These are phyloP conservation scores for Peniophora sp. DNA, from an alignment of 1,284 basidiomycete genomes.

Conservation along the genomic window DNA sequence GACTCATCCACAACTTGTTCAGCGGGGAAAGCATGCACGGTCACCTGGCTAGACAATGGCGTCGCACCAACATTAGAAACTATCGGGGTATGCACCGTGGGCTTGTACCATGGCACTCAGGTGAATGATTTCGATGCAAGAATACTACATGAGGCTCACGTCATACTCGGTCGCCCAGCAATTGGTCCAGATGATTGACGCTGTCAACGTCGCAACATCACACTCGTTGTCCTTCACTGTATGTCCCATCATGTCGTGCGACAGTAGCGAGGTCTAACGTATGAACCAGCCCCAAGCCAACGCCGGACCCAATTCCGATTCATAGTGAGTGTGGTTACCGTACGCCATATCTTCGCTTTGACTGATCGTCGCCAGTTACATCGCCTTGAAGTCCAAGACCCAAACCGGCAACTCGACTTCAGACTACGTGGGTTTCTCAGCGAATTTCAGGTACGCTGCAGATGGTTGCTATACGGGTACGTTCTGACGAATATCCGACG, in stretches of 20 bases:
- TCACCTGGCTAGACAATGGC: constrained; percentile 60
- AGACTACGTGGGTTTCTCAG: constrained; percentile 40
- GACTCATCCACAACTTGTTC: constrained; percentile 31
- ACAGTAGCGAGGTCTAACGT: not conserved
- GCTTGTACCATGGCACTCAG: constrained; percentile 44
- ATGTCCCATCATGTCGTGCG: constrained; percentile 3
- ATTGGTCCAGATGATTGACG: constrained; percentile 40
- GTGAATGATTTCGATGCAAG: constrained; percentile 34
- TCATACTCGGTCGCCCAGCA: constrained; percentile 28
- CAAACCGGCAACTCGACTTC: constrained; percentile 26
- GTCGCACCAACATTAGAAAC: constrained; percentile 33
- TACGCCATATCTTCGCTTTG: not conserved
- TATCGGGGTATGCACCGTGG: constrained; percentile 44
- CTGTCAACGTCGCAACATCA: constrained; percentile 27
- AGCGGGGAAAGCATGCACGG: constrained; percentile 41
- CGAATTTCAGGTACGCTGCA: constrained; percentile 41
- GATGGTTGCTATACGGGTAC: not conserved
- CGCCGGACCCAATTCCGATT: constrained; percentile 45
- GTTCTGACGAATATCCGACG: not conserved
- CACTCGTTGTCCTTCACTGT: constrained; percentile 32
- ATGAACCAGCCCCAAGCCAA: constrained; percentile 22
- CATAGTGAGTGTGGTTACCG: constrained; percentile 35
- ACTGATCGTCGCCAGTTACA: constrained; percentile 34
- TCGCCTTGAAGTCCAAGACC: constrained; percentile 43
- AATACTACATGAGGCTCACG: constrained; percentile 46